Evolutionary conservation across 768 basidiomycete genomes (phyloP), one percentile per base, ranked within the genome.

Genomic region (Rhizopogon vinicolor): DNA sequence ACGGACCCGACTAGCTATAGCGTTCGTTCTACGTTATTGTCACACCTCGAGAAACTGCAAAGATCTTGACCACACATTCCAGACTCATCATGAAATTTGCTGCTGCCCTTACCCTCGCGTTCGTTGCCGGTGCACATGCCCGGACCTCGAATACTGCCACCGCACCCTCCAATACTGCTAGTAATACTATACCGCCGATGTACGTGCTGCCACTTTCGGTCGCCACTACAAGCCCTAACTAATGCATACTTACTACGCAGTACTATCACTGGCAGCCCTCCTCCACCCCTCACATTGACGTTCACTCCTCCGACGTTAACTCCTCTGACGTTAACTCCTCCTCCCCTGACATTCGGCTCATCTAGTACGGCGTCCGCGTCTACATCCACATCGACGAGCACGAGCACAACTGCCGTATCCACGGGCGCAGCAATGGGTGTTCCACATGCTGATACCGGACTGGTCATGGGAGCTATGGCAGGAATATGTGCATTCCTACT

Each of bases 381-480:
- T 9, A n/a, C 31, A 9, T 46, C 43, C 12, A 18, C 19, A 25
- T 52, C 51, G 10, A 25, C 51, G 14, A 52, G 42, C 28, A 18
- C 25, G 19, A 52, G 35, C 4, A 25, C 16, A 12, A 41, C n/a
- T n/a, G 40, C 16, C 16, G 16, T 7, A 8, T n/a, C 13, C 39
- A 40, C 33, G 7, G 39, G 51, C 1, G 54, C 51, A 28, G 54
- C 54, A 37, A 51, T 53, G 22, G 37, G 35, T 3, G n/a, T 51
- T 12, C 25, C 41, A 18, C 37, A 55, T 13, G 39, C 19, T 28
- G 28, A 55, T 16, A 35, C 51, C n/a, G 51, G 22, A 39, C 19
- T 53, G 18, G 16, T 55, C 2, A 54, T 41, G 16, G 54, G 51
- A 53, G 54, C 51, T 35, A 25, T 51, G 5, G 54, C 54, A 52